Conservation (phyloP, 352 stramenopile species). For the Pythium vanterpoolii region DNA sequence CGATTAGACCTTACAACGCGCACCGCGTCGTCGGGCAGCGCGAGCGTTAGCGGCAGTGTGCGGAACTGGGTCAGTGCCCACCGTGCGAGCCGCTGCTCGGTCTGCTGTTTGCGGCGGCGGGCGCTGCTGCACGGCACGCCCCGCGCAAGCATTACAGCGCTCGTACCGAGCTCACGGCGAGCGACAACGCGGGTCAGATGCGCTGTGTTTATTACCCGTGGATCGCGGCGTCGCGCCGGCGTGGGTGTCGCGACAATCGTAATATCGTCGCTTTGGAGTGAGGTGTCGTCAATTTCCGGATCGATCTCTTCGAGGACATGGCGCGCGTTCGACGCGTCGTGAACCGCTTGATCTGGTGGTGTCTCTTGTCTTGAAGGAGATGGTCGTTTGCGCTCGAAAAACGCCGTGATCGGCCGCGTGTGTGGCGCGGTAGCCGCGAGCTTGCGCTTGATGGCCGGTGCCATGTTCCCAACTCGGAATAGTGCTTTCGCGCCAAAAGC, state of each 20-base stretch:
- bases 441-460: slow-evolving; percentile 24
- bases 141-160: slow-evolving; percentile 6
- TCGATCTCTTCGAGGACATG: slow-evolving; percentile 22
- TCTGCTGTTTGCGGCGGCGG: slow-evolving; percentile 28
- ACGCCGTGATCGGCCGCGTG: slow-evolving; percentile 52
- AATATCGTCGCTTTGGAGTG: background rate
- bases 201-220: slow-evolving; percentile 7
- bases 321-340: background rate
- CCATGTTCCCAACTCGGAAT: slow-evolving; percentile 4
- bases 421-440: slow-evolving; percentile 7
- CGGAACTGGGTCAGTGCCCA: slow-evolving; percentile 54
- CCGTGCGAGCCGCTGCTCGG: slow-evolving; percentile 47
- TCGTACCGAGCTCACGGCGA: slow-evolving; percentile 36
- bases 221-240: background rate
- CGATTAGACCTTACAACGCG: slow-evolving; percentile 16
- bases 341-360: background rate
- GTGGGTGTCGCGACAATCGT: background rate
- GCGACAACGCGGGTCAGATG: slow-evolving; percentile 38
- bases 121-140: slow-evolving; percentile 21
- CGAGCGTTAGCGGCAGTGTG: slow-evolving; percentile 37
- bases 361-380: slow-evolving; percentile 17
- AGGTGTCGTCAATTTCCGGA: slow-evolving; percentile 9
- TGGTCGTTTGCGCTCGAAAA: slow-evolving; percentile 59
- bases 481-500: slow-evolving; percentile 2
- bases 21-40: slow-evolving; percentile 26